These are phyloP conservation scores for Musa balbisiana DNA, from an alignment of 202 grass and related monocot species.

Conservation along the genomic window DNA sequence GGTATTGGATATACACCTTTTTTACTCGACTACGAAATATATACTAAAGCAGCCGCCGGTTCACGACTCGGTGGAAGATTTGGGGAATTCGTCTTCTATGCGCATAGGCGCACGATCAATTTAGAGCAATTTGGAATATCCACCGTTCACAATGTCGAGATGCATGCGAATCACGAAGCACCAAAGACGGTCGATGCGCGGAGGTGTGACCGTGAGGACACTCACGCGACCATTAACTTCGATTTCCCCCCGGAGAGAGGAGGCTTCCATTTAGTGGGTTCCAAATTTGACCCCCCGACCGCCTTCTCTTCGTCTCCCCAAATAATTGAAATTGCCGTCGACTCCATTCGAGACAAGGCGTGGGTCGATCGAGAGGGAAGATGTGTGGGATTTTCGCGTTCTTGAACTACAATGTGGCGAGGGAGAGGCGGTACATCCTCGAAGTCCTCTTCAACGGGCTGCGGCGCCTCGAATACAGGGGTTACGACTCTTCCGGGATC, in stretches of 20 bases:
- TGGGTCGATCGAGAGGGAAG: background rate
- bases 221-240: no score
- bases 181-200: background rate
- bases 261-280: background rate
- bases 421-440: conserved; percentile 85
- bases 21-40: no score
- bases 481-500: conserved; percentile 87
- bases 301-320: background rate
- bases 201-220: no score
- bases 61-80: no score
- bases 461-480: conserved; percentile 86
- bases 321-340: conserved; percentile 6
- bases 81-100: background rate
- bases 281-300: background rate
- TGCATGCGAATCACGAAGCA: background rate
- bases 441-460: conserved; percentile 89
- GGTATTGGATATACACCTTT: no score
- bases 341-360: background rate
- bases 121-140: background rate
- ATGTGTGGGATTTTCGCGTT: conserved; percentile 99
- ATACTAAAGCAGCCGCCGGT: no score
- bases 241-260: background rate
- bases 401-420: conserved; percentile 87
- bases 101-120: background rate
- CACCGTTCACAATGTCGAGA: background rate